Evolutionary conservation across 805 yeast genomes (phyloP).

Genomic region (Priceomyces medius): DNA sequence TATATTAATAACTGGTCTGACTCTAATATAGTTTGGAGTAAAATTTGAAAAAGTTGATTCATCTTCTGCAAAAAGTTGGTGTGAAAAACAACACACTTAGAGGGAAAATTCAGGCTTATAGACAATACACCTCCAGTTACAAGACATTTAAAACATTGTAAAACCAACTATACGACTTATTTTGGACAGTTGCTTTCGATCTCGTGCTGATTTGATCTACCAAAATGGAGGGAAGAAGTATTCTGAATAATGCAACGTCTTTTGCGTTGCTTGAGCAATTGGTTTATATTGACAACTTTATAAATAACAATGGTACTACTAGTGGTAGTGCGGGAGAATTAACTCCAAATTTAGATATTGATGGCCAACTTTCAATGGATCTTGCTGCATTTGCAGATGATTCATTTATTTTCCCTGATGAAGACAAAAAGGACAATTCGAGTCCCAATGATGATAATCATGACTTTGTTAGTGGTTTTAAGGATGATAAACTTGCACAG

Average conservation of each 20-base stretch:
- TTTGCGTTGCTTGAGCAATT: conserved; percentile 66
- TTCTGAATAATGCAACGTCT: conserved; percentile 19
- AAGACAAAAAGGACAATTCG: conserved; percentile 52
- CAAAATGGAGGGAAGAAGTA: conserved; percentile 4
- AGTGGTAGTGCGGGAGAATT: conserved; percentile 18
- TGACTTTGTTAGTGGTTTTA: neutral
- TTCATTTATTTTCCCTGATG: conserved; percentile 77
- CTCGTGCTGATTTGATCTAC: neutral
- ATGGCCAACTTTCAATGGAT: conserved; percentile 49
- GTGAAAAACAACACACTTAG: no score
- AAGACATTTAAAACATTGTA: no score
- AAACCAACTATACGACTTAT: no score
- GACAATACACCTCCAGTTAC: no score
- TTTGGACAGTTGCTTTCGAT: no score
- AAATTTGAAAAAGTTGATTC: no score
- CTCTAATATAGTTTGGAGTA: no score
- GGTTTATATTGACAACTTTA: conserved; percentile 75
- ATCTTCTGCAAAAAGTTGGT: no score
- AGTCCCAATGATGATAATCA: conserved; percentile 7
- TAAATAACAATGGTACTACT: conserved; percentile 42
- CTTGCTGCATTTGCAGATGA: conserved; percentile 83
- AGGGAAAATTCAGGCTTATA: no score
- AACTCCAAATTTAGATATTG: conserved; percentile 41
- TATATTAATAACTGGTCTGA: no score
- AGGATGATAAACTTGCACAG: neutral